Evolutionary conservation across 202 grass and related monocot species (phyloP).

Genomic region (Eragrostis tef): DNA sequence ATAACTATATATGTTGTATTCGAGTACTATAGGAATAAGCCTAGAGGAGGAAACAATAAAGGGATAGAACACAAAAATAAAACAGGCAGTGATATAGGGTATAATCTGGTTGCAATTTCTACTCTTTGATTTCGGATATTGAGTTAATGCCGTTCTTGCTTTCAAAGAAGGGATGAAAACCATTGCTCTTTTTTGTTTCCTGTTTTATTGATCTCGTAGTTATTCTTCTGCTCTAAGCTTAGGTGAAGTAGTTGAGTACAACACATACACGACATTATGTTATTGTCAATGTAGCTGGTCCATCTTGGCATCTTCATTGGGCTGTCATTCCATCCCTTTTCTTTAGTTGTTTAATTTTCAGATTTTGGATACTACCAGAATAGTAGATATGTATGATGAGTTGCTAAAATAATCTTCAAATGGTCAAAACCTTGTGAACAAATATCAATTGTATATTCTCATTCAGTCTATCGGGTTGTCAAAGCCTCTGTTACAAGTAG

Average conservation of each 20-base stretch:
- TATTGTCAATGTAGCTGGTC: neutral
- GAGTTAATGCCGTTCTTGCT: neutral
- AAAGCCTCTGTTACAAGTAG: neutral
- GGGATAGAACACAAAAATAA: neutral
- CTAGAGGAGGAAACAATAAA: neutral
- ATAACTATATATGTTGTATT: neutral
- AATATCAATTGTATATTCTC: neutral
- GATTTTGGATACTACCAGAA: neutral
- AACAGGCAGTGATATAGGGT: neutral
- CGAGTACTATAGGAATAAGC: neutral
- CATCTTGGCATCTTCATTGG: neutral
- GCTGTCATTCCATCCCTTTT: neutral
- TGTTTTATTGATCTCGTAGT: neutral
- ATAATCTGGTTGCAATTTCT: neutral
- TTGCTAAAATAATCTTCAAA: constrained; percentile 8
- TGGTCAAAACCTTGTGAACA: neutral
- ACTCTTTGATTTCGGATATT: neutral
- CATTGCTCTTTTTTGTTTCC: constrained; percentile 8
- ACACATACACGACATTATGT: neutral
- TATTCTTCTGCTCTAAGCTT: neutral
- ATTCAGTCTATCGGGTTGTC: neutral
- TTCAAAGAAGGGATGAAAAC: neutral
- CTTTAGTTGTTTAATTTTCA: neutral
- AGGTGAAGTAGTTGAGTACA: neutral
- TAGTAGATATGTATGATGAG: neutral